A percentile compares a stretch with the other conserved stretches of the same genome.
These are phyloP conservation scores for Kregervanrija pseudodelftensis DNA, from an alignment of 805 yeast species.

Conservation along the genomic window DNA sequence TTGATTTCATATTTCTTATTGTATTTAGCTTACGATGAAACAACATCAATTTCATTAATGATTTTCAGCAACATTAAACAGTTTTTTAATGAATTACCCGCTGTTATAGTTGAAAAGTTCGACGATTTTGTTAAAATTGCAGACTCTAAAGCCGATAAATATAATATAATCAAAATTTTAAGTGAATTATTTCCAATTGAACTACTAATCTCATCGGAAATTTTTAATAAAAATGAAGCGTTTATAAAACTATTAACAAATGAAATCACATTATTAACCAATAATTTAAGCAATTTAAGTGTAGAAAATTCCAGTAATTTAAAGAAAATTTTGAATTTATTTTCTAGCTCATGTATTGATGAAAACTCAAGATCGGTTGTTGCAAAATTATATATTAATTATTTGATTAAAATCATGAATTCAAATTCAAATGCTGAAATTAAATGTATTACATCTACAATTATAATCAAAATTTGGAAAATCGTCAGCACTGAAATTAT, in stretches of 20 bases:
- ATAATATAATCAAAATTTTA: slow-evolving; percentile 12
- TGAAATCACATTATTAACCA: slow-evolving; percentile 14
- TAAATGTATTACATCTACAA: slow-evolving; percentile 33
- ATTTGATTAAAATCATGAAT: slow-evolving; percentile 33
- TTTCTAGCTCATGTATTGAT: slow-evolving; percentile 43
- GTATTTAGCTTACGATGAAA: slow-evolving; percentile 5
- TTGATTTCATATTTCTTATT: slow-evolving; percentile 2
- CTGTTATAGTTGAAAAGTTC: slow-evolving; percentile 3
- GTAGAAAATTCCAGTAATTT: slow-evolving; percentile 3
- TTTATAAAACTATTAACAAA: slow-evolving; percentile 16
- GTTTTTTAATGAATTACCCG: neutral
- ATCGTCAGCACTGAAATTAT: slow-evolving; percentile 30
- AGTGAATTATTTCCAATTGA: slow-evolving; percentile 19
- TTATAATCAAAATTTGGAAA: slow-evolving; percentile 53
- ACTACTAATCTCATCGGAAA: slow-evolving; percentile 8
- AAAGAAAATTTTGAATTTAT: slow-evolving; percentile 24
- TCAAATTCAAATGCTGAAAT: neutral
- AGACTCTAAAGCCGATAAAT: slow-evolving; percentile 9
- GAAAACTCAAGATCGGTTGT: slow-evolving; percentile 43
- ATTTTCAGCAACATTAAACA: slow-evolving; percentile 3
- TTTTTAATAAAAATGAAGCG: slow-evolving; percentile 14
- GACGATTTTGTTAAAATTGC: slow-evolving; percentile 13
- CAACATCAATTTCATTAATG: slow-evolving; percentile 4
- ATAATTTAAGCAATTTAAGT: slow-evolving; percentile 4
- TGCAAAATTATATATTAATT: slow-evolving; percentile 34